Base-by-base conservation (phyloP, 805 yeast species). In the Torulaspora gathmanii region DNA sequence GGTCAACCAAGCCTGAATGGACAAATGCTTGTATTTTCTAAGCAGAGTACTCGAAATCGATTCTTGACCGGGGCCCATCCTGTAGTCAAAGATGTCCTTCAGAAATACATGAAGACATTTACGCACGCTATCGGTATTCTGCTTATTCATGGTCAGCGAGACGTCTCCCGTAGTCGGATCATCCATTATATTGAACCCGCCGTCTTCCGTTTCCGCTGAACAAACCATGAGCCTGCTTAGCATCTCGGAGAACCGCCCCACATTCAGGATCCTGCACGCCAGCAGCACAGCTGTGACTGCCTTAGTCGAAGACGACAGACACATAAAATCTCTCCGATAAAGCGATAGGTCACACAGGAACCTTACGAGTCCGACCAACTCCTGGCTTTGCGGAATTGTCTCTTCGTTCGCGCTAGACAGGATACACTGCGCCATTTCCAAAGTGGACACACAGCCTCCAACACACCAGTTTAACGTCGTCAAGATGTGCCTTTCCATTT, bases 401-500 rank as follows among this genome's bases (percentile, higher is more conserved):
- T 34, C 25, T 7, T 23, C 20, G 19, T 45, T 27, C 1, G 52
- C 36, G 1, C 37, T 29, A 2, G 47, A 39, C 15, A 49, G 10
- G 10, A 49, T 25, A 28, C 52, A 49, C 30, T 54, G 53, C 15
- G 53, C 38, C 23, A 51, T 16, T 13, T 57, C 60, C 31, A 51
- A 50, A 1, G 46, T 37, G 4, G 58, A 46, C 13, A 52, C 48
- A 19, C 57, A 51, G n/a, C 48, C 39, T 6, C 58, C 53, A 10
- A 65, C 46, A 5, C 73, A 66, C 95, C 95, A 86, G 44, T 82
- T 79, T 49, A 87, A 70, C 0, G 93, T 83, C 22, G 75, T 66
- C 47, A 86, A 70, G 12, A 86, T 77, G 58, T 86, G 95, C 53
- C 77, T 70, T 65, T 86, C 95, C 93, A 86, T 86, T 63, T 85